Evolutionary conservation across 768 basidiomycete species (phyloP), one percentile per base, ranked within the genome.

Genomic region (Podaxis sp.): DNA sequence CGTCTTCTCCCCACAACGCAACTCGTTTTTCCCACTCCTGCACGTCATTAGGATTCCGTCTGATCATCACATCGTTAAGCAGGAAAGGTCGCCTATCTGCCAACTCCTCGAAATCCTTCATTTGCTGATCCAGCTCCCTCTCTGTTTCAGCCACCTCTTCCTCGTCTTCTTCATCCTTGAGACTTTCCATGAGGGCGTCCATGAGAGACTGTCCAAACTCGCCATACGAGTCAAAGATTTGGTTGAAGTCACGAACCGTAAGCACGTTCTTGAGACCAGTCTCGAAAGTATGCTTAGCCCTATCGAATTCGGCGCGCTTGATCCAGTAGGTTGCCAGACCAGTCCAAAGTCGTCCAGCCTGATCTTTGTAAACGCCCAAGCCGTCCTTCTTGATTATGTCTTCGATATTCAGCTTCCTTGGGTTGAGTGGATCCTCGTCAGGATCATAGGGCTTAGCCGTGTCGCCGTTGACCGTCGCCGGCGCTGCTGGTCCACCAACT

Each of bases 1-100:
- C 96, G 67, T 97, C 86, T 59, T 95, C 89, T 2, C 92, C 97
- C 84, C 87, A 96, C 28, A 99, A 76, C 2, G 95, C 96, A 19
- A 99, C 86, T 39, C 96, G 82, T 76, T 99, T 99, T 78, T 99
- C 97, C 97, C 97, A 99, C 73, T 99, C 97, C 67, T 97, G 95
- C 1, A 99, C 97, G 69, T 99, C 97, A 68, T 98, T 93, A 4
- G 94, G 93, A 80, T 99, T 99, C 69, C 97, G 80, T 65, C 97
- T 79, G 39, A 99, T 74, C 15, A 99, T 77, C 12, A 99, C 97
- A 69, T 98, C 96, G 69, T 99, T 99, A 52, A 97, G 88, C 65
- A 99, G 80, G 82, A 99, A 99, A 2, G 95, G 96, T 71, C 97
- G 77, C 54, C 96, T 83, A 73, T 99, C 97, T 82, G 96, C 96